Conservation (phyloP, 805 yeast species). For the Candida golubevii region DNA sequence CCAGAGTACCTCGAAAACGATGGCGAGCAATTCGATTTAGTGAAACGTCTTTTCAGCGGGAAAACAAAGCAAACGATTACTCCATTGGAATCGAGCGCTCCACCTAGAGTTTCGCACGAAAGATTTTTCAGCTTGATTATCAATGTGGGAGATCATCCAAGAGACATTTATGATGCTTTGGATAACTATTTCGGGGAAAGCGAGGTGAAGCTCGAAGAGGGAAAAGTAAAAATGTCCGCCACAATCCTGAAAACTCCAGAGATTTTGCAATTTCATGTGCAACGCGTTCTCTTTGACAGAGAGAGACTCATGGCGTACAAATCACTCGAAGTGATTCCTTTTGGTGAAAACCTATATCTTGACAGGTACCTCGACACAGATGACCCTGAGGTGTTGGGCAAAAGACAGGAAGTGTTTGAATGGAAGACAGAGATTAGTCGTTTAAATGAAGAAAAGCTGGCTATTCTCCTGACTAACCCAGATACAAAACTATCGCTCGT, state of each 20-base stretch:
- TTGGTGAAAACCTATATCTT: constrained; percentile 71
- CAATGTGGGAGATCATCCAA: constrained; percentile 84
- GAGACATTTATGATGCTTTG: constrained; percentile 83
- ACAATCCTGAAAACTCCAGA: constrained; percentile 72
- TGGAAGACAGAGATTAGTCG: constrained; percentile 56
- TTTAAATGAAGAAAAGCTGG: constrained; percentile 41
- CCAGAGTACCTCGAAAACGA: constrained; percentile 63
- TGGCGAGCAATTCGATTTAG: constrained; percentile 76
- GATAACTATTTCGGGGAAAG: constrained; percentile 82
- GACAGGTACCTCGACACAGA: constrained; percentile 81
- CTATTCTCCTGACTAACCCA: constrained; percentile 40
- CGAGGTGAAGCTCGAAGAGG: constrained; percentile 62
- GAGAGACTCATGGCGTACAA: constrained; percentile 71
- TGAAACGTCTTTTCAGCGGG: constrained; percentile 81
- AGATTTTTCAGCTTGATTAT: constrained; percentile 78
- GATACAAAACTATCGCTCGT: constrained; percentile 30
- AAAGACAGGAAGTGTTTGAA: constrained; percentile 52
- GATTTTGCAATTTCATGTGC: constrained; percentile 86
- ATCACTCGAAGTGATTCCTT: constrained; percentile 76
- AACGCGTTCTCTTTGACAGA: constrained; percentile 87
- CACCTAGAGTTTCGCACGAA: constrained; percentile 45
- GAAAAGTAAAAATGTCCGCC: constrained; percentile 67
- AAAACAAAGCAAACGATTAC: constrained; percentile 72
- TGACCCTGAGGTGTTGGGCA: constrained; percentile 48
- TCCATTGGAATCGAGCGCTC: constrained; percentile 39